Conservation (phyloP, 352 stramenopile species). For the Globisporangium carolinianum region DNA sequence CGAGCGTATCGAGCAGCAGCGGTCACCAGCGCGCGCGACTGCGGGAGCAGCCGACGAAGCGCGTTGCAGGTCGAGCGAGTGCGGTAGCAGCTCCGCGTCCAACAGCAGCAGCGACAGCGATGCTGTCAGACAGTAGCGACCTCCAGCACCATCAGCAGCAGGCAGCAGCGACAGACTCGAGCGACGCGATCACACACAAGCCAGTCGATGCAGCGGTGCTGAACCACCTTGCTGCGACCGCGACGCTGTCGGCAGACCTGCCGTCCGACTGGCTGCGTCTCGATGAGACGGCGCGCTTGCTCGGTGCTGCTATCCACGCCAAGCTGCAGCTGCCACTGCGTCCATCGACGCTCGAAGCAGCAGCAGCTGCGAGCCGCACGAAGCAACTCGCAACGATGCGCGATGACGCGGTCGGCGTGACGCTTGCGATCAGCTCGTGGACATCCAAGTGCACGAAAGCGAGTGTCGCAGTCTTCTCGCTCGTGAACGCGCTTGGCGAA, state of each 20-base stretch:
- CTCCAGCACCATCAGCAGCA: too few relatives aligned
- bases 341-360: conserved; percentile 16
- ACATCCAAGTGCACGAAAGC: conserved; percentile 38
- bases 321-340: conserved; percentile 21
- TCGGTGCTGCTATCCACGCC: conserved; percentile 17
- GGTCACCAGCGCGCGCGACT: conserved; percentile 2
- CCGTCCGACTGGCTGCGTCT: conserved; percentile 57
- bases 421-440: conserved; percentile 62
- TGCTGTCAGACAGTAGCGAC: too few relatives aligned
- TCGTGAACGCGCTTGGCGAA: conserved; percentile 66
- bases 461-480: conserved; percentile 51
- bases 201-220: conserved; percentile 10
- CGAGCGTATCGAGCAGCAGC: background rate
- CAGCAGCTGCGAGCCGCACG: conserved; percentile 23
- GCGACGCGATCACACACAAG: background rate
- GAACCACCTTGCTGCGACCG: conserved; percentile 35
- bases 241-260: conserved; percentile 31
- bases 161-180: background rate
- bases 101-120: too few relatives aligned
- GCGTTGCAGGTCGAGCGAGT: background rate
- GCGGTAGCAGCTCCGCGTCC: too few relatives aligned
- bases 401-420: conserved; percentile 49
- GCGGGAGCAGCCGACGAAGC: conserved; percentile 6
- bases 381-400: conserved; percentile 56
- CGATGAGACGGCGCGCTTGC: conserved; percentile 31